Evolutionary conservation across 176 grass and related monocot genomes (phyloP).

Genomic region (barley (Hordeum vulgare)): DNA sequence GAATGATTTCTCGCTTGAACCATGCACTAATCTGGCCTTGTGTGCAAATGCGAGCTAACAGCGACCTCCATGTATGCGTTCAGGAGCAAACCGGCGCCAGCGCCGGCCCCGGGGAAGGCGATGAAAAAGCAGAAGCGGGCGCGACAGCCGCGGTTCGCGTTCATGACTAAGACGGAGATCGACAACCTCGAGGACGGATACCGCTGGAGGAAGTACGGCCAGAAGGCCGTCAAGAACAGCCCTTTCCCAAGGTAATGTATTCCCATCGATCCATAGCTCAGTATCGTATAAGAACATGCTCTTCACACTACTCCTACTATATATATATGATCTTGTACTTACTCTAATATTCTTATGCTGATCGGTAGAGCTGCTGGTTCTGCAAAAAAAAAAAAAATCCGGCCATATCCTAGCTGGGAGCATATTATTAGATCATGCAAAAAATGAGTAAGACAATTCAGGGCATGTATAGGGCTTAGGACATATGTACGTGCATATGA

Average conservation of each 20-base stretch:
- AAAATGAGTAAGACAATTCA: background rate
- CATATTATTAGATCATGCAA: background rate
- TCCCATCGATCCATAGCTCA: background rate
- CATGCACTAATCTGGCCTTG: background rate
- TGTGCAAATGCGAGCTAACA: background rate
- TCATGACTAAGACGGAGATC: constrained; percentile 83
- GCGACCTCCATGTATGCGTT: background rate
- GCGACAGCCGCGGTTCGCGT: constrained; percentile 65
- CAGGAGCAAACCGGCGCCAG: constrained; percentile 23
- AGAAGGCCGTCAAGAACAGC: constrained; percentile 89
- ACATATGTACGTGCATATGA: background rate
- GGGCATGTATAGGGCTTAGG: background rate
- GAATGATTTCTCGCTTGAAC: background rate
- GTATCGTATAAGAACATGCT: background rate
- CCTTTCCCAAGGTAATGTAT: constrained; percentile 51
- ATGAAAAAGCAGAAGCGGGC: constrained; percentile 49
- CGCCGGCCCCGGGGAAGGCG: constrained; percentile 9
- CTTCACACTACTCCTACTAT: background rate
- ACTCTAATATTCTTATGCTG: background rate
- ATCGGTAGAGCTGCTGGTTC: background rate
- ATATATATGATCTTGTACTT: background rate
- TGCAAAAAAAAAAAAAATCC: background rate
- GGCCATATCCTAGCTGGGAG: background rate
- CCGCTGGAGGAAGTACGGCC: constrained; percentile 81
- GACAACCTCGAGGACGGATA: constrained; percentile 74